Evolutionary conservation across 345 rosid genomes (phyloP).

Genomic region (Raphanus raphanistrum): DNA sequence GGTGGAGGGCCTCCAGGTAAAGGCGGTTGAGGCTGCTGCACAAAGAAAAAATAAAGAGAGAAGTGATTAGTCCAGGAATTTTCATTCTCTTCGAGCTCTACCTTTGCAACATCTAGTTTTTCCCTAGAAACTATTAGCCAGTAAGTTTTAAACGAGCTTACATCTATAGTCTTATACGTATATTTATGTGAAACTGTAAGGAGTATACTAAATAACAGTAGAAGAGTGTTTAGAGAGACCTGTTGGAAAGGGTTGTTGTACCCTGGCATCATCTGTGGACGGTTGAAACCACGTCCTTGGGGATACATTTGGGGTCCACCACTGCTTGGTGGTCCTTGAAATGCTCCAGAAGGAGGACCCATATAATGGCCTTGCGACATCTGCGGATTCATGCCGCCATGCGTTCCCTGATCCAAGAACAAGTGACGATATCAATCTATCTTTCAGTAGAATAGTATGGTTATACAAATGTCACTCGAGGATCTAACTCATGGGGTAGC

Average conservation of each 20-base stretch:
- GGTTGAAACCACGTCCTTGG: constrained; percentile 74
- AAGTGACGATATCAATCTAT: not conserved
- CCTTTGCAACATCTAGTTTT: not conserved
- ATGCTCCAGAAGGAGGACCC: constrained; percentile 70
- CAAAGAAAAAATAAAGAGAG: not conserved
- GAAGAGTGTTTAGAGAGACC: constrained; percentile 17
- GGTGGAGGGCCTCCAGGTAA: constrained; percentile 39
- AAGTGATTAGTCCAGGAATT: not conserved
- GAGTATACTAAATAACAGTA: not conserved
- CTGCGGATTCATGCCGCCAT: constrained; percentile 72
- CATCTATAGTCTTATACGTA: not conserved
- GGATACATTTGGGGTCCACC: constrained; percentile 77
- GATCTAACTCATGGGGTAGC: constrained; percentile 11
- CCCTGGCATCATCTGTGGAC: constrained; percentile 83
- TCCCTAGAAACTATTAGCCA: constrained; percentile 4
- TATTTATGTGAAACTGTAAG: not conserved
- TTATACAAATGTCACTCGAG: not conserved
- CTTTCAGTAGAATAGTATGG: not conserved
- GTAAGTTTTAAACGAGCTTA: constrained; percentile 5
- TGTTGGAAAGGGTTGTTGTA: constrained; percentile 82
- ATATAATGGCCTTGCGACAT: constrained; percentile 80
- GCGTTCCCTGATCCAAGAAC: constrained; percentile 62
- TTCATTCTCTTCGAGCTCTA: not conserved
- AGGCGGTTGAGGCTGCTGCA: constrained; percentile 38
- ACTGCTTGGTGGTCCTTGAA: constrained; percentile 68